These are phyloP conservation scores for Microstegium vimineum DNA, from an alignment of 176 grass and related monocot species.

Conservation along the genomic window DNA sequence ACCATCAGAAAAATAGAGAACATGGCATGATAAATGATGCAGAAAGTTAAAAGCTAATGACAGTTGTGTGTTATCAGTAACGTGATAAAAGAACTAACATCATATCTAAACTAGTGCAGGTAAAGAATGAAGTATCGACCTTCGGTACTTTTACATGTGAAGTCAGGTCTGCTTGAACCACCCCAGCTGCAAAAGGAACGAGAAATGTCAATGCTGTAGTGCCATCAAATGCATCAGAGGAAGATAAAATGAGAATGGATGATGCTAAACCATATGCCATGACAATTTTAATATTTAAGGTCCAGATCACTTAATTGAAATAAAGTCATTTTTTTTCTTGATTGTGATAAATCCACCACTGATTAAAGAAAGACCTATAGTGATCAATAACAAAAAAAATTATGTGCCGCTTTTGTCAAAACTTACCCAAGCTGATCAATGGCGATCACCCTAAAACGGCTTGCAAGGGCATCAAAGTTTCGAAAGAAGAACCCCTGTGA, in stretches of 20 bases:
- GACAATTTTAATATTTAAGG: background rate
- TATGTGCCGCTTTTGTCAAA: background rate
- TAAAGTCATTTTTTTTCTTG: background rate
- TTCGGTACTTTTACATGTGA: constrained; percentile 97
- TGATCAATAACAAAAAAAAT: background rate
- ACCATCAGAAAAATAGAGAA: background rate
- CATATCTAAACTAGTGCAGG: background rate
- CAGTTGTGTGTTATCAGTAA: background rate
- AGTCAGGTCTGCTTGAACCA: constrained; percentile 97
- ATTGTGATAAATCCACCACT: background rate
- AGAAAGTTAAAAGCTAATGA: background rate
- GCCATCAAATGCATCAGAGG: background rate
- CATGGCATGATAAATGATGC: background rate
- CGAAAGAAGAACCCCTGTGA: constrained; percentile 96
- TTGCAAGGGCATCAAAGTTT: constrained; percentile 93
- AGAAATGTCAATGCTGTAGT: background rate
- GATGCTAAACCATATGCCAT: background rate
- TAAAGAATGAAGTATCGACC: constrained; percentile 34
- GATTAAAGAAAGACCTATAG: background rate
- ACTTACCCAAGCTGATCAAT: constrained; percentile 96
- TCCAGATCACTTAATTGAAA: background rate
- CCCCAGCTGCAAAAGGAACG: constrained; percentile 68
- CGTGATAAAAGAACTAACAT: background rate
- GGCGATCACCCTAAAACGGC: constrained; percentile 79
- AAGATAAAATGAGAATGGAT: background rate